phyloP scores from a whole-genome alignment of 495 filamentous ascomycete genomes.

The Talaromyces trachyspermus region DNA sequence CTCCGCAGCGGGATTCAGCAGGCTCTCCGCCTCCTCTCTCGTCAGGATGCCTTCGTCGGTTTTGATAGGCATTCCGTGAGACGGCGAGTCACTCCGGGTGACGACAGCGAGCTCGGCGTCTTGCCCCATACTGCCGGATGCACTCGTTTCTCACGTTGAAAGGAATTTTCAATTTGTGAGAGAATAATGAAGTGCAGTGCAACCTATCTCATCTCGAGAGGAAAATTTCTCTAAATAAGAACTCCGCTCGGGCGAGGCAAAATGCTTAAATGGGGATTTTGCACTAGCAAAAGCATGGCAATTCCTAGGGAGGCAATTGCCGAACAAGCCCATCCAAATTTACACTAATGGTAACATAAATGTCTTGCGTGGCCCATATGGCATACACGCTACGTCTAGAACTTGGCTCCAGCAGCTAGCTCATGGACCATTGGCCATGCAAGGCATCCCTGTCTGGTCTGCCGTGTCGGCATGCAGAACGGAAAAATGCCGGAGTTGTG shows the following conservation, averaged over 20 bases:
- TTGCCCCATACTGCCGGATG: background rate
- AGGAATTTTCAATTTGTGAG: background rate
- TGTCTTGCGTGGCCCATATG: no score
- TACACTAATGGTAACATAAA: no score
- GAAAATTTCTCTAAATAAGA: background rate
- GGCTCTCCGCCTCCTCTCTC: background rate
- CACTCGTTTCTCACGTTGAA: background rate
- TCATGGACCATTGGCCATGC: no score
- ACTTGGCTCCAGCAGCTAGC: no score
- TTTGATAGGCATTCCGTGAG: slow-evolving; percentile 1
- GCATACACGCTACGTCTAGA: no score
- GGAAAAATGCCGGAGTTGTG: no score
- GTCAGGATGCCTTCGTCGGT: background rate
- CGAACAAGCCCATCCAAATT: background rate
- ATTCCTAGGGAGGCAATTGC: background rate
- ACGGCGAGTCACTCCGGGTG: background rate
- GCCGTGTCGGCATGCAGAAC: no score
- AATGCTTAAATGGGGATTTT: background rate
- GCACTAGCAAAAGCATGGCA: background rate
- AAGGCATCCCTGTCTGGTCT: no score
- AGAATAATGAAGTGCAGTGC: background rate
- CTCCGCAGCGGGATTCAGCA: slow-evolving; percentile 21
- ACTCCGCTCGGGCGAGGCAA: background rate
- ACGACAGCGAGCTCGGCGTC: background rate
- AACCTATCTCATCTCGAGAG: background rate